These are phyloP conservation scores for Botrytis sinoallii DNA, from an alignment of 2,329 filamentous ascomycete genomes.

Conservation along the genomic window DNA sequence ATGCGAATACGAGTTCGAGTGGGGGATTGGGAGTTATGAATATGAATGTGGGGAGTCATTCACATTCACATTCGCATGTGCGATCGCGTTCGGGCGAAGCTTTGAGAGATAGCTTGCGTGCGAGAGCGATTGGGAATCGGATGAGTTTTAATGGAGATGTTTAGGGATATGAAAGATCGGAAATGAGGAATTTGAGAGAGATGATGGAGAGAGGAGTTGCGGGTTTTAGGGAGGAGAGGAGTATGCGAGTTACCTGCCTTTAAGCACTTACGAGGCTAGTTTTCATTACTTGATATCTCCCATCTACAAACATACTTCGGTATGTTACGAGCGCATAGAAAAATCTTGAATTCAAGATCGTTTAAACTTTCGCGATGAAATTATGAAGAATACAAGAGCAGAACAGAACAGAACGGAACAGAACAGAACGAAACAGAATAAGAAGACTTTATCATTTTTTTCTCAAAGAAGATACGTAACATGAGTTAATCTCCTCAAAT, in stretches of 20 bases:
- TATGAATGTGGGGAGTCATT: neutral
- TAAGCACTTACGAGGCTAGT: neutral
- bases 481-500: neutral
- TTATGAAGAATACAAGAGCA: neutral
- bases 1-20: neutral
- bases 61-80: neutral
- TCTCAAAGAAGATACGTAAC: no score
- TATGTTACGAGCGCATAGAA: neutral
- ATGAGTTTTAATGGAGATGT: neutral
- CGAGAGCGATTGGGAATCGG: neutral
- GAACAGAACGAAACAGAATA: neutral
- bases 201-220: neutral
- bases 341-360: rapidly evolving
- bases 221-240: neutral
- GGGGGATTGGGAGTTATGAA: neutral
- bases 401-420: neutral
- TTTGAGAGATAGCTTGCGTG: neutral
- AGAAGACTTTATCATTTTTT: neutral
- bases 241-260: neutral
- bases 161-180: no score
- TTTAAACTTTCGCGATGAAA: neutral
- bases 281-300: neutral
- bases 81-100: neutral
- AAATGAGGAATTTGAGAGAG: no score
- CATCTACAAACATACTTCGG: neutral